Percentiles rank a stretch among this genome's conserved stretches.
Conservation (phyloP, 2,329 filamentous ascomycete species). For the Amauroascus verrucosus region DNA sequence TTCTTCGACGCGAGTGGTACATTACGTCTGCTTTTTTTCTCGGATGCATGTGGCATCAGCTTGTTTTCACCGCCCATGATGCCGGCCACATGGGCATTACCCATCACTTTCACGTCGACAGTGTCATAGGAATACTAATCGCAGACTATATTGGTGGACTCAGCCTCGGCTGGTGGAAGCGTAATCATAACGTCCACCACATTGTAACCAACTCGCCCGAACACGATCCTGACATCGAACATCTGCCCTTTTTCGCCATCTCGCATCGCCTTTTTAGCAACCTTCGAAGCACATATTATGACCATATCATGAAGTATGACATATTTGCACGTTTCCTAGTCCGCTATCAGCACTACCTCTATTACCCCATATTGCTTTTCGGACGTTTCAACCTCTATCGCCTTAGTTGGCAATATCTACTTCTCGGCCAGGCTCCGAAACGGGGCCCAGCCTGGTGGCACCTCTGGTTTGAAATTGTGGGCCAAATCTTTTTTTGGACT, state of each 20-base stretch:
- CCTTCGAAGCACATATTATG: conserved; percentile 72
- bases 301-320: conserved; percentile 69
- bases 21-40: conserved; percentile 60
- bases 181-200: conserved; percentile 91
- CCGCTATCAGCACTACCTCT: conserved; percentile 67
- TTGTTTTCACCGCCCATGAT: conserved; percentile 90
- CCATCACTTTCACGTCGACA: conserved; percentile 74
- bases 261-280: conserved; percentile 68
- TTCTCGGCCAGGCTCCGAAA: conserved; percentile 56
- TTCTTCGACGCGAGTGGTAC: conserved; percentile 57
- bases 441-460: conserved; percentile 76
- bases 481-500: conserved; percentile 71
- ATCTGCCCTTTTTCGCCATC: conserved; percentile 80
- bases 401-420: conserved; percentile 67
- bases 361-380: conserved; percentile 70
- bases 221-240: conserved; percentile 90
- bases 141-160: conserved; percentile 83
- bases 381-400: conserved; percentile 81
- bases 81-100: conserved; percentile 97
- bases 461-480: conserved; percentile 64
- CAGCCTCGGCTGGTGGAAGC: conserved; percentile 94
- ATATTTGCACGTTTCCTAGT: conserved; percentile 59
- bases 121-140: conserved; percentile 77
- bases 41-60: conserved; percentile 83
- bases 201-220: conserved; percentile 92